phyloP scores from a whole-genome alignment of 2,329 filamentous ascomycete species.

The Septoria petroselini region DNA sequence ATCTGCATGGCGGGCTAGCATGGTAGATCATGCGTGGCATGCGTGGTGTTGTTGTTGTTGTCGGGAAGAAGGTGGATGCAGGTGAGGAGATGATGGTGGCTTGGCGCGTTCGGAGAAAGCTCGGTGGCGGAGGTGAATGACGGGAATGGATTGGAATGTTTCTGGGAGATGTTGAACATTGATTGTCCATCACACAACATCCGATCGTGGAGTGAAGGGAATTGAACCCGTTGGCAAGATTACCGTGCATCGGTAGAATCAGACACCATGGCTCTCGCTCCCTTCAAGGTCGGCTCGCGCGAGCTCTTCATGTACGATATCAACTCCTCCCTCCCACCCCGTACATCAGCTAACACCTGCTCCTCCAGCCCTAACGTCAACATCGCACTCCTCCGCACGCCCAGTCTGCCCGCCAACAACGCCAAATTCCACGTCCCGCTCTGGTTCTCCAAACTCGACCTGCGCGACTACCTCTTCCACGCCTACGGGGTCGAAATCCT shows the following conservation, averaged over 20 bases:
- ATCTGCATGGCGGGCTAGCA: background rate
- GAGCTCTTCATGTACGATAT: constrained; percentile 39
- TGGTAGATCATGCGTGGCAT: background rate
- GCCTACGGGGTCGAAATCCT: constrained; percentile 73
- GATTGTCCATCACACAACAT: background rate
- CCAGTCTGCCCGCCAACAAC: constrained; percentile 70
- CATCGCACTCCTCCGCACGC: constrained; percentile 72
- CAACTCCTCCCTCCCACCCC: background rate
- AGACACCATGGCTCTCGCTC: constrained; percentile 19
- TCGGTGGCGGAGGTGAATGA: constrained; percentile 1
- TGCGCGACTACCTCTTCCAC: constrained; percentile 91
- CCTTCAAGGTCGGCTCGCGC: constrained; percentile 37
- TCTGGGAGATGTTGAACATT: background rate
- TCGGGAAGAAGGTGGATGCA: background rate
- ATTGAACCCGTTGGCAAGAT: too few species aligned
- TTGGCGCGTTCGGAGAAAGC: background rate
- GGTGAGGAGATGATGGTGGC: background rate
- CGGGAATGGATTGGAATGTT: constrained; percentile 1
- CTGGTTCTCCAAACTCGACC: constrained; percentile 90
- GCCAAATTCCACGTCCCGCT: constrained; percentile 90
- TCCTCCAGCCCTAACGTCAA: constrained; percentile 71
- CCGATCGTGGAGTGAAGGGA: too few species aligned
- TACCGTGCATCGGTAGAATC: too few species aligned
- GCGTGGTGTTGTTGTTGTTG: too few species aligned
- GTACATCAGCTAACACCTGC: constrained; percentile 14